Evolutionary conservation across 345 rosid genomes (phyloP).

Genomic region (Eucalyptus marginata): DNA sequence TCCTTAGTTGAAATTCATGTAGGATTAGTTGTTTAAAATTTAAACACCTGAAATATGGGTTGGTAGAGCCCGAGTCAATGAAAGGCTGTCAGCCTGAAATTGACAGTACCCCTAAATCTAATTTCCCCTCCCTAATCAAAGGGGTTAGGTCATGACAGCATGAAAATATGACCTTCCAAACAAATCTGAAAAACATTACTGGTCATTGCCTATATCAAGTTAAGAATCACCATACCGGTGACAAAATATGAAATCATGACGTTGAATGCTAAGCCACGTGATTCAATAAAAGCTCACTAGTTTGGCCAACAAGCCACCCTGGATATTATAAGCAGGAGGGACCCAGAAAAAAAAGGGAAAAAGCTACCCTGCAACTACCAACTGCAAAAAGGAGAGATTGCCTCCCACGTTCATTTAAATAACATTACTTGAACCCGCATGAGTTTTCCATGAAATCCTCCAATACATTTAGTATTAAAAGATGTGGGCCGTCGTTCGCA

Average conservation of each 20-base stretch:
- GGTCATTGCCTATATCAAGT: not conserved
- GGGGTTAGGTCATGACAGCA: too few species aligned
- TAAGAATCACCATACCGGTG: not conserved
- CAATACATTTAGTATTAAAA: not conserved
- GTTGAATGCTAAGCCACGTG: not conserved
- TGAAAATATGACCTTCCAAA: not conserved
- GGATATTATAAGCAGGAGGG: not conserved
- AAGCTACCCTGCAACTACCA: not conserved
- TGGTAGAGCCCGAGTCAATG: too few species aligned
- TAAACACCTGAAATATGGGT: fast-evolving
- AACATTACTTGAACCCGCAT: not conserved
- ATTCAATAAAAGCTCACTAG: not conserved
- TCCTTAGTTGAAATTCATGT: too few species aligned
- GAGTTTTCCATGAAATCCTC: not conserved
- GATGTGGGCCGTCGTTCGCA: not conserved
- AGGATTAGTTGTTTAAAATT: too few species aligned
- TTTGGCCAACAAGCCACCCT: not conserved
- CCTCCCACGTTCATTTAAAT: not conserved
- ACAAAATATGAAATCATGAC: not conserved
- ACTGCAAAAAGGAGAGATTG: not conserved
- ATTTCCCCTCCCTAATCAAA: too few species aligned
- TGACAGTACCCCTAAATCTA: too few species aligned
- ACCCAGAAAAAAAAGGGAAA: not conserved
- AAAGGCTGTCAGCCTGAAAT: fast-evolving
- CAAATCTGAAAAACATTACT: not conserved